Conservation (phyloP, 495 filamentous ascomycete species). For the Lasiosphaeriaceae sp. region DNA sequence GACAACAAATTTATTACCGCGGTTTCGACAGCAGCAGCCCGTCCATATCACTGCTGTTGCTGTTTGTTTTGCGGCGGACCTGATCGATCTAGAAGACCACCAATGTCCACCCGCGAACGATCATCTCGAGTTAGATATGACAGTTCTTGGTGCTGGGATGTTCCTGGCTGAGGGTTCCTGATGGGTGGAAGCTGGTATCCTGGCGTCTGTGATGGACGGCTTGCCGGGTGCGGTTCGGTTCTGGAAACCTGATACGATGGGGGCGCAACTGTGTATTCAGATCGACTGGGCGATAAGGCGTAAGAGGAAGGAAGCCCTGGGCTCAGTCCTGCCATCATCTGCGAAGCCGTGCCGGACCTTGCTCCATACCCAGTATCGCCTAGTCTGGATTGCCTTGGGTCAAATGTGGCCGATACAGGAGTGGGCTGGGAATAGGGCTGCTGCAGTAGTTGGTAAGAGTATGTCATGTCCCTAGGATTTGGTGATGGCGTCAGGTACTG, state of each 20-base stretch:
- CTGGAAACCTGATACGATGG: constrained; percentile 43
- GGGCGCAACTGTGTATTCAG: constrained; percentile 36
- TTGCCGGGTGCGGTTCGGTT: constrained; percentile 35
- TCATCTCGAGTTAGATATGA: constrained; percentile 41
- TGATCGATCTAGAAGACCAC: constrained; percentile 48
- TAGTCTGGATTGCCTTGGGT: constrained; percentile 33
- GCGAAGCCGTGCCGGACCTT: constrained; percentile 29
- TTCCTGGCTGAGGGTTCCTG: constrained; percentile 36
- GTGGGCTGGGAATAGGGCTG: constrained; percentile 41
- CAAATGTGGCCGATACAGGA: constrained; percentile 39
- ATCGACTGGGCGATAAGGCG: constrained; percentile 32
- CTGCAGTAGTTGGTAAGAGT: constrained; percentile 40
- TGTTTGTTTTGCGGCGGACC: constrained; percentile 24
- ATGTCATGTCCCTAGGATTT: constrained; percentile 41
- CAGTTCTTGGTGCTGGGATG: constrained; percentile 19
- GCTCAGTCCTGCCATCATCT: constrained; percentile 27
- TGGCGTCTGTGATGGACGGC: constrained; percentile 31
- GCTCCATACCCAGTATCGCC: constrained; percentile 35
- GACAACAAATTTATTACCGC: not conserved
- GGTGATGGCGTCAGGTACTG: constrained; percentile 44
- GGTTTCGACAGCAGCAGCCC: no score
- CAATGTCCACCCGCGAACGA: constrained; percentile 50
- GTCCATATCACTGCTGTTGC: not conserved
- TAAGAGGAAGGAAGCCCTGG: constrained; percentile 32
- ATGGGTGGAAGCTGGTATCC: constrained; percentile 53